Conservation (phyloP, 2,329 filamentous ascomycete genomes). For the Xylariaceae sp. region DNA sequence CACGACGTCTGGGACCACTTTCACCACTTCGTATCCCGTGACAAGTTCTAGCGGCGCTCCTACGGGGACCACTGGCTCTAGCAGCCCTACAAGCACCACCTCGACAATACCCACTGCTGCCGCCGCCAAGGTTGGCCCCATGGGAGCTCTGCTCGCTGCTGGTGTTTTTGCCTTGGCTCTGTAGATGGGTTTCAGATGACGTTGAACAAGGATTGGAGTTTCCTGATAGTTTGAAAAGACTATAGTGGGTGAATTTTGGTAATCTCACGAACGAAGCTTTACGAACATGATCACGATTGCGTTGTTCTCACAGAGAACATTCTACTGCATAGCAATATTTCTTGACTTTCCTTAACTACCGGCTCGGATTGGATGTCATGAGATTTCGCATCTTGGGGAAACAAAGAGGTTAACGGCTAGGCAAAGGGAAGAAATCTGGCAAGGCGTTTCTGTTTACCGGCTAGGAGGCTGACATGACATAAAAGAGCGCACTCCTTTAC, state of each 20-base stretch:
- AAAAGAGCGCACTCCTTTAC: conserved; percentile 11
- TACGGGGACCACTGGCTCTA: background rate
- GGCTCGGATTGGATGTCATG: conserved; percentile 4
- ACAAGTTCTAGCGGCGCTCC: background rate
- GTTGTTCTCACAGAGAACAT: no score
- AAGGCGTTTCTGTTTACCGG: background rate
- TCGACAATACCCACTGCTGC: conserved; percentile 9
- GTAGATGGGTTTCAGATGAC: conserved; percentile 1
- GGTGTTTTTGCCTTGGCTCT: conserved; percentile 11
- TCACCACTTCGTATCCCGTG: background rate
- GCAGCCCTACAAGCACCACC: conserved; percentile 1
- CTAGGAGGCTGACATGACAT: conserved; percentile 5
- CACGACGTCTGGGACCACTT: background rate
- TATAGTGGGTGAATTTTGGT: background rate
- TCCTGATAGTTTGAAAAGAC: background rate
- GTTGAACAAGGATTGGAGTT: background rate
- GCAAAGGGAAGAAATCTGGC: no score
- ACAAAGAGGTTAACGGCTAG: background rate
- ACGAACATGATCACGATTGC: no score
- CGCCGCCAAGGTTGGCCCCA: conserved; percentile 10
- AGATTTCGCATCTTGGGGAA: background rate
- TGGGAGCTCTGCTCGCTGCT: conserved; percentile 9
- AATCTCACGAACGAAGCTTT: no score
- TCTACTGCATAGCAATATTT: no score
- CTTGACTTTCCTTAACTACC: no score